Evolutionary conservation across 495 filamentous ascomycete species (phyloP).

Genomic region (Podospora sp.): DNA sequence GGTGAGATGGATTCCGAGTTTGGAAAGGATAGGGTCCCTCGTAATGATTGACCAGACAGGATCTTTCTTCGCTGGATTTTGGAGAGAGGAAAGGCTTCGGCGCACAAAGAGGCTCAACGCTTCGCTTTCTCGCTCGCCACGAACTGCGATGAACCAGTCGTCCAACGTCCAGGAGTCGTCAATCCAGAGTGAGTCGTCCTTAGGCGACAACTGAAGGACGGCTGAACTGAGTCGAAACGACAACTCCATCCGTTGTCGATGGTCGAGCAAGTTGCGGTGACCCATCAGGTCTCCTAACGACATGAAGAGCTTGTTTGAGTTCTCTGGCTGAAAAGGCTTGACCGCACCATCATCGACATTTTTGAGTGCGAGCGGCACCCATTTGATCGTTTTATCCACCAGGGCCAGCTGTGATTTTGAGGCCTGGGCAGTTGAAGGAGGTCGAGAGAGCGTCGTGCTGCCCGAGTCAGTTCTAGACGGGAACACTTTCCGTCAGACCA

Average conservation of each 20-base stretch:
- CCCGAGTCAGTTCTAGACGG: not conserved
- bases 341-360: not conserved
- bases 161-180: constrained; percentile 18
- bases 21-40: constrained; percentile 23
- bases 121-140: not conserved
- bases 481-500: not conserved
- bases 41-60: constrained; percentile 2
- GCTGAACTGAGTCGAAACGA: constrained; percentile 24
- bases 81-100: not conserved
- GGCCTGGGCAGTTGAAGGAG: not conserved
- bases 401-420: not conserved
- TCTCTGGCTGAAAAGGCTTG: not conserved
- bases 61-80: not conserved
- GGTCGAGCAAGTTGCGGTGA: not conserved
- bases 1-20: constrained; percentile 25
- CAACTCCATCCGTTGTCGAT: constrained; percentile 17
- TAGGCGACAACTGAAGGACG: constrained; percentile 15
- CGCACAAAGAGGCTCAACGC: not conserved
- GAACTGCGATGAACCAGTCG: constrained; percentile 12
- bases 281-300: not conserved
- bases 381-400: not conserved
- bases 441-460: not conserved
- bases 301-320: not conserved
- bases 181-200: constrained; percentile 24
- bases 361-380: not conserved